Evolutionary conservation across 2,329 filamentous ascomycete species (phyloP).

Genomic region (Cytospora leucostoma): DNA sequence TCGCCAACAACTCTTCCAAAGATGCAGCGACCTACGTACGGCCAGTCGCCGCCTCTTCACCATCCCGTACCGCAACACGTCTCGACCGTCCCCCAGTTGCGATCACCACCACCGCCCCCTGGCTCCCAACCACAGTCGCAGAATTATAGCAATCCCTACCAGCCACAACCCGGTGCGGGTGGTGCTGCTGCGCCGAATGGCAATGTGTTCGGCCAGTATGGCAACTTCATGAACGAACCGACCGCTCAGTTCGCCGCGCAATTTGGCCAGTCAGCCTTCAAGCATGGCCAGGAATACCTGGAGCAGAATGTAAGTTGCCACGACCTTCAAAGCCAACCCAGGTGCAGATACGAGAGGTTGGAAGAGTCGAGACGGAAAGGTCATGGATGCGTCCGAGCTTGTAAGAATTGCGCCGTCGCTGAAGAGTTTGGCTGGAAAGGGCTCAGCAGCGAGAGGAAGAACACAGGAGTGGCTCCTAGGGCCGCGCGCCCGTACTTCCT

Average conservation of each 20-base stretch:
- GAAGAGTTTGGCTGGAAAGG: not conserved
- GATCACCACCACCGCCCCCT: constrained; percentile 77
- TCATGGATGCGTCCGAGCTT: not conserved
- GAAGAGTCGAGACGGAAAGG: not conserved
- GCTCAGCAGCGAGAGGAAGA: no score
- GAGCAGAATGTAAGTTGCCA: constrained; percentile 79
- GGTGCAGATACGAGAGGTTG: not conserved
- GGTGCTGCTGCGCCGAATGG: constrained; percentile 40
- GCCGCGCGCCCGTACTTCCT: no score
- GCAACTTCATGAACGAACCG: constrained; percentile 93
- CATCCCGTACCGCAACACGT: constrained; percentile 98
- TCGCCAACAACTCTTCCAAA: constrained; percentile 34
- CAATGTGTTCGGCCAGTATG: constrained; percentile 71
- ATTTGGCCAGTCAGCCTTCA: constrained; percentile 88
- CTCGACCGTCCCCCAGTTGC: constrained; percentile 93
- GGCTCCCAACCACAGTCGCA: constrained; percentile 68
- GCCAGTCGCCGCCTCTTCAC: constrained; percentile 89
- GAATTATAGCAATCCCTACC: constrained; percentile 68
- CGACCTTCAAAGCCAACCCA: not conserved
- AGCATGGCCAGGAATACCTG: constrained; percentile 89
- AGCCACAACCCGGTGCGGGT: constrained; percentile 61
- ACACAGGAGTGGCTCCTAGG: no score
- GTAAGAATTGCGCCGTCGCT: not conserved
- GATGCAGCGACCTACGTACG: constrained; percentile 89
- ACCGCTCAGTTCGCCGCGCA: constrained; percentile 94